These are phyloP conservation scores for Globisporangium nunn DNA, from an alignment of 352 stramenopile species.

Conservation along the genomic window DNA sequence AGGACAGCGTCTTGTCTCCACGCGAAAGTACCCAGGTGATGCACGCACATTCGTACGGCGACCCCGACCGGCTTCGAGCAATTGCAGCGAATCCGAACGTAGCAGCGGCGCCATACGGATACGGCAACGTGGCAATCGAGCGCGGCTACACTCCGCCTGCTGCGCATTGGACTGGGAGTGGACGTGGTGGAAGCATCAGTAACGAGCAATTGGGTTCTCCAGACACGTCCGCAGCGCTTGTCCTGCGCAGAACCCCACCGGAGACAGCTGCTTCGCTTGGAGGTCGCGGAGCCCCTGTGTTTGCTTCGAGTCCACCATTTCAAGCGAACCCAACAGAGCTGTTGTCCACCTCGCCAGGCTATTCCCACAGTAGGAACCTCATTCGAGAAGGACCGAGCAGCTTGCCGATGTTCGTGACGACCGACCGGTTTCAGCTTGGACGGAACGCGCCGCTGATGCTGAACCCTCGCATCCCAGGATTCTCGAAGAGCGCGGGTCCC, in stretches of 20 bases:
- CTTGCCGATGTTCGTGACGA: constrained; percentile 52
- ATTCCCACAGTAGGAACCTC: constrained; percentile 70
- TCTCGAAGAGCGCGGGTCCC: constrained; percentile 13
- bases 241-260: constrained; percentile 1
- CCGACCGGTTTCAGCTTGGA: constrained; percentile 33
- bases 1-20: constrained; percentile 15
- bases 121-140: constrained; percentile 71
- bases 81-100: constrained; percentile 57
- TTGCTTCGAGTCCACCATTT: constrained; percentile 52
- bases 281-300: constrained; percentile 18
- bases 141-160: constrained; percentile 13
- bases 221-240: constrained; percentile 15
- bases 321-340: constrained; percentile 61
- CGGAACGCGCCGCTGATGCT: constrained; percentile 8
- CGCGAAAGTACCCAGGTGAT: constrained; percentile 26
- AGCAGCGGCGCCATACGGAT: constrained; percentile 60
- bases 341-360: constrained; percentile 63
- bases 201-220: constrained; percentile 1
- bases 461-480: constrained; percentile 1
- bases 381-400: constrained; percentile 33
- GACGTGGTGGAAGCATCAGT: constrained; percentile 16
- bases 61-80: constrained; percentile 37
- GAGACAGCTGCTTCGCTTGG: constrained; percentile 1
- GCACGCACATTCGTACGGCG: constrained; percentile 67
- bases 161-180: constrained; percentile 17